These are phyloP conservation scores for Dissophora ornata DNA, from an alignment of 192 early-diverging fungal genomes.

Conservation along the genomic window DNA sequence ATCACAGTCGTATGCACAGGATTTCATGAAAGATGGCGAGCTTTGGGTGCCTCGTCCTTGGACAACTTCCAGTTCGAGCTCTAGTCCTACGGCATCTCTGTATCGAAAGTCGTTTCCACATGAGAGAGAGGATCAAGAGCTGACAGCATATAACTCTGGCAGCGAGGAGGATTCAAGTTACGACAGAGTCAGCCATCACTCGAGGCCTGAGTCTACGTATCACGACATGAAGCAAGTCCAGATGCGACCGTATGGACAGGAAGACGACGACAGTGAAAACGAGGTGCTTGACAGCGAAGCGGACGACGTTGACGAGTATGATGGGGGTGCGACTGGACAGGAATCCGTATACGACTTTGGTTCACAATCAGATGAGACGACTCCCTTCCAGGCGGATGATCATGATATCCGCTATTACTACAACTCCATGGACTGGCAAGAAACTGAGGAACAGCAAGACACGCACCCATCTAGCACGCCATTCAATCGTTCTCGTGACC, in stretches of 20 bases:
- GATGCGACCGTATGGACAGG: slow-evolving; percentile 29
- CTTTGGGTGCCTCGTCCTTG: slow-evolving; percentile 2
- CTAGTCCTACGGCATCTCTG: slow-evolving; percentile 9
- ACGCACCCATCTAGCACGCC: background rate
- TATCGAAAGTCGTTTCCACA: slow-evolving; percentile 17
- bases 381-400: background rate
- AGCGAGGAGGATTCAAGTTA: background rate
- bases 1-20: slow-evolving; percentile 25
- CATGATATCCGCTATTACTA: slow-evolving; percentile 6
- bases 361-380: background rate
- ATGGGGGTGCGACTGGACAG: too few relatives aligned
- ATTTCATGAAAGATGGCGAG: slow-evolving; percentile 23
- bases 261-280: slow-evolving; percentile 4
- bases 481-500: slow-evolving; percentile 1
- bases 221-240: slow-evolving; percentile 22
- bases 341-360: slow-evolving; percentile 1
- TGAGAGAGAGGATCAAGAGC: slow-evolving; percentile 4
- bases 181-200: too few relatives aligned
- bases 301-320: background rate
- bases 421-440: slow-evolving; percentile 8
- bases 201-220: background rate
- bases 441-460: background rate
- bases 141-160: background rate
- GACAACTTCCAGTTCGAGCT: background rate
- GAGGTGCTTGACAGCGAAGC: background rate